Conservation (phyloP, 331 rosid species). For the Malus hybrid region DNA sequence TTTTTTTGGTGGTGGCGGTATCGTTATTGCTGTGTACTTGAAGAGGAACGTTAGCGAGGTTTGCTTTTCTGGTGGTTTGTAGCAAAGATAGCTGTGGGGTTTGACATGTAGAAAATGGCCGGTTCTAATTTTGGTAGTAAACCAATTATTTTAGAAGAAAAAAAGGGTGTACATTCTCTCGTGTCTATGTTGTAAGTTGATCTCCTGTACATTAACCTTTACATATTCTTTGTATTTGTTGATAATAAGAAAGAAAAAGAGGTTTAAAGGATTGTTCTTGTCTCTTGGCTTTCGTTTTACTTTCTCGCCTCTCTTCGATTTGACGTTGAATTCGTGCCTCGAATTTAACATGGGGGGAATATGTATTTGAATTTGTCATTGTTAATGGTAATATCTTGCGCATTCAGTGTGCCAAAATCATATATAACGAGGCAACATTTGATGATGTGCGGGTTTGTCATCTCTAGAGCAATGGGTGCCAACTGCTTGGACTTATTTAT, state of each 20-base stretch:
- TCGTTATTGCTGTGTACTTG: conserved; percentile 3
- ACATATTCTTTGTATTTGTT: conserved; percentile 27
- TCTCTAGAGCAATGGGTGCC: no score
- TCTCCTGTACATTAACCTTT: conserved; percentile 14
- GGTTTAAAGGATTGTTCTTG: neutral
- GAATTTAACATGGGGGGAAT: neutral
- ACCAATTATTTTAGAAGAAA: conserved; percentile 23
- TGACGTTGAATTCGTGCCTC: neutral
- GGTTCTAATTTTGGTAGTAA: conserved; percentile 1
- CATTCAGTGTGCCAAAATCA: neutral
- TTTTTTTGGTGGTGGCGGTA: conserved; percentile 9
- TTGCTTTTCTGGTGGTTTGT: conserved; percentile 6
- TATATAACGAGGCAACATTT: no score
- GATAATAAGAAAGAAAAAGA: conserved; percentile 5
- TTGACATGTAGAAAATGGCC: conserved; percentile 15
- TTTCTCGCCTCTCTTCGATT: neutral
- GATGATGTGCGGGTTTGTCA: no score
- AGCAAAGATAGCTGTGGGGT: conserved; percentile 18
- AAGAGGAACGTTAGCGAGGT: neutral
- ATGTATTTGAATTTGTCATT: neutral
- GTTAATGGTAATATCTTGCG: no score
- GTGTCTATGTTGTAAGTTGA: conserved; percentile 4
- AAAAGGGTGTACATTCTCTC: conserved; percentile 16
- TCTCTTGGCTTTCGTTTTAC: neutral
- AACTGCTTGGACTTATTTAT: no score